A percentile compares a stretch with the other conserved stretches of the same genome.
Conservation (phyloP, 106 monocot genomes). For the Apostasia ramifera region DNA sequence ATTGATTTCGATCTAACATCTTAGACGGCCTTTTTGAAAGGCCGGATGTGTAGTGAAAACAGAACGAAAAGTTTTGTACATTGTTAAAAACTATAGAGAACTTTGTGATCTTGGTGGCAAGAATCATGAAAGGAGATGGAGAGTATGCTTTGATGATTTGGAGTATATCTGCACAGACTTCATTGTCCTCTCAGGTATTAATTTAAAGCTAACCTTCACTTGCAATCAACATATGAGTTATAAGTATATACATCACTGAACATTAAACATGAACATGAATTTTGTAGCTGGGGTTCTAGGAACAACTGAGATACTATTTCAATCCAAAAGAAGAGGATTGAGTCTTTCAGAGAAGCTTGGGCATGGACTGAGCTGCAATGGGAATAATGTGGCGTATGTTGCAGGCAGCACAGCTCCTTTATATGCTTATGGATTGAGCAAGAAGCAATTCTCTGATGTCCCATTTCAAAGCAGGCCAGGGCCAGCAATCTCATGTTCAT, state of each 20-base stretch:
- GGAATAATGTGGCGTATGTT: slow-evolving; percentile 41
- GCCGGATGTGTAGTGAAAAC: slow-evolving; percentile 27
- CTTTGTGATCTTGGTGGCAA: background rate
- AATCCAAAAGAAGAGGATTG: slow-evolving; percentile 22
- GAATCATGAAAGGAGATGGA: slow-evolving; percentile 18
- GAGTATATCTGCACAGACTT: slow-evolving; percentile 25
- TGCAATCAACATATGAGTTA: too few species aligned
- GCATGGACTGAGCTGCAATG: slow-evolving; percentile 31
- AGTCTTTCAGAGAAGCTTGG: slow-evolving; percentile 22
- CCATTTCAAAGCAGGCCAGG: slow-evolving; percentile 28
- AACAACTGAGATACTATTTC: slow-evolving; percentile 24
- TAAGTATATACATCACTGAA: background rate
- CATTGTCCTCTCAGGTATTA: slow-evolving; percentile 28
- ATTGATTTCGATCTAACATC: background rate
- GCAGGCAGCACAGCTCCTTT: slow-evolving; percentile 30
- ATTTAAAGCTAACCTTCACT: background rate
- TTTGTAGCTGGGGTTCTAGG: slow-evolving; percentile 32
- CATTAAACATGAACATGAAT: background rate
- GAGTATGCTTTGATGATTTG: slow-evolving; percentile 24
- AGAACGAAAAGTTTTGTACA: slow-evolving; percentile 16
- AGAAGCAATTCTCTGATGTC: slow-evolving; percentile 16
- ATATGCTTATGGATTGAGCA: slow-evolving; percentile 22
- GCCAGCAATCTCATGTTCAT: slow-evolving; percentile 30
- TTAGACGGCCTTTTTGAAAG: slow-evolving; percentile 1
- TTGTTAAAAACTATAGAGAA: slow-evolving; percentile 10